Evolutionary conservation across 768 basidiomycete genomes (phyloP).

Genomic region (Kwoniella mangroviensis): DNA sequence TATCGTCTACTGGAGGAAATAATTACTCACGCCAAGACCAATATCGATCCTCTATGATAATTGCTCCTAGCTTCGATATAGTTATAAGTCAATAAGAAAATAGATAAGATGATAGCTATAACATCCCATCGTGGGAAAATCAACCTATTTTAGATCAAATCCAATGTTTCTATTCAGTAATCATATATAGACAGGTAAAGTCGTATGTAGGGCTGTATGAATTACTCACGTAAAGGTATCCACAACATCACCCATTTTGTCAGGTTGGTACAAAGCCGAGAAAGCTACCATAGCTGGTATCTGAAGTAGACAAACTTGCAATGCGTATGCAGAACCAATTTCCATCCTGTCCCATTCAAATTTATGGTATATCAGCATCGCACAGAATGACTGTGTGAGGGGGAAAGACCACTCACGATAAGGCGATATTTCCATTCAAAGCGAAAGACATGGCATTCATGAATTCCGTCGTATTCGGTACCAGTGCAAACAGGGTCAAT

Average conservation of each 20-base stretch:
- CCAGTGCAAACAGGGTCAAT: slow-evolving; percentile 92
- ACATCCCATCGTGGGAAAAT: slow-evolving; percentile 99
- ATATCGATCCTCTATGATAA: slow-evolving; percentile 94
- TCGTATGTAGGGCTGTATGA: no score
- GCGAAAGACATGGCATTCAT: slow-evolving; percentile 99
- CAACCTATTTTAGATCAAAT: no score
- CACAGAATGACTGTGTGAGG: background rate
- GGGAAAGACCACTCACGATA: slow-evolving; percentile 67
- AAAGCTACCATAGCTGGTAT: slow-evolving; percentile 99
- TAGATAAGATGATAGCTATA: slow-evolving; percentile 87
- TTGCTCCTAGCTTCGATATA: slow-evolving; percentile 99
- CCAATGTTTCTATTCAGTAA: no score
- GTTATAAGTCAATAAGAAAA: slow-evolving; percentile 97
- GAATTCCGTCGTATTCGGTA: slow-evolving; percentile 98
- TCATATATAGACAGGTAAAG: background rate
- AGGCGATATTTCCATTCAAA: slow-evolving; percentile 91
- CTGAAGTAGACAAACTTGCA: slow-evolving; percentile 96
- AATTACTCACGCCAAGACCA: slow-evolving; percentile 77
- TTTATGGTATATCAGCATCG: background rate
- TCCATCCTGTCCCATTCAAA: slow-evolving; percentile 75
- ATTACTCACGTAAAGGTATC: slow-evolving; percentile 87
- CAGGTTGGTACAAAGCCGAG: slow-evolving; percentile 89
- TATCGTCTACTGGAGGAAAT: no score
- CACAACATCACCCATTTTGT: slow-evolving; percentile 80
- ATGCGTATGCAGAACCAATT: slow-evolving; percentile 97